These are phyloP conservation scores for Aureobasidium sp. DNA, from an alignment of 2,329 filamentous ascomycete genomes.

Conservation along the genomic window DNA sequence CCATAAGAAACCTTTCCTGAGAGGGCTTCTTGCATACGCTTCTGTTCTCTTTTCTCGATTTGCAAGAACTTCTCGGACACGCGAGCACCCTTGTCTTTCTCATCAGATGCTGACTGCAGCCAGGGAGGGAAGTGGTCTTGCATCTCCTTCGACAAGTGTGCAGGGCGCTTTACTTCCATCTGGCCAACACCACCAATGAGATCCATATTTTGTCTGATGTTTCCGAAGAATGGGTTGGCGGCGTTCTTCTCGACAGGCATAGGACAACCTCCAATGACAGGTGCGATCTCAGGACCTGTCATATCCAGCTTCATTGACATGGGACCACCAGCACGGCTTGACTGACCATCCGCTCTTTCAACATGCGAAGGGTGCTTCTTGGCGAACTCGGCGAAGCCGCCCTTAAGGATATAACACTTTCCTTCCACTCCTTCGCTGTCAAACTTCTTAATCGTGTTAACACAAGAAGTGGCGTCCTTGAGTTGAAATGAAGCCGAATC, in stretches of 20 bases:
- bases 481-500: constrained; percentile 69
- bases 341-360: constrained; percentile 36
- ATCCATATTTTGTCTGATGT: constrained; percentile 95
- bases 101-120: constrained; percentile 63
- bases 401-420: constrained; percentile 65
- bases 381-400: constrained; percentile 73
- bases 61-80: constrained; percentile 77
- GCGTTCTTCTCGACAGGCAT: constrained; percentile 64
- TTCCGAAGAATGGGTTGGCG: constrained; percentile 86
- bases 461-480: constrained; percentile 71
- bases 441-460: constrained; percentile 93
- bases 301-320: constrained; percentile 39
- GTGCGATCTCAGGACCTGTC: constrained; percentile 51
- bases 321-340: constrained; percentile 1
- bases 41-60: constrained; percentile 79
- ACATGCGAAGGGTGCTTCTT: constrained; percentile 58
- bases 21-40: constrained; percentile 82
- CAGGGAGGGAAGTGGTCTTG: constrained; percentile 61
- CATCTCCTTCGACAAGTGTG: constrained; percentile 41
- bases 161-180: constrained; percentile 54
- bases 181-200: constrained; percentile 89
- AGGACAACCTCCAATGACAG: constrained; percentile 82
- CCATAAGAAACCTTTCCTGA: constrained; percentile 54
- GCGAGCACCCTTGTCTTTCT: constrained; percentile 65
- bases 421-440: constrained; percentile 74